Base-by-base conservation (phyloP, 2,329 filamentous ascomycete species). In the Septoria petroselini region DNA sequence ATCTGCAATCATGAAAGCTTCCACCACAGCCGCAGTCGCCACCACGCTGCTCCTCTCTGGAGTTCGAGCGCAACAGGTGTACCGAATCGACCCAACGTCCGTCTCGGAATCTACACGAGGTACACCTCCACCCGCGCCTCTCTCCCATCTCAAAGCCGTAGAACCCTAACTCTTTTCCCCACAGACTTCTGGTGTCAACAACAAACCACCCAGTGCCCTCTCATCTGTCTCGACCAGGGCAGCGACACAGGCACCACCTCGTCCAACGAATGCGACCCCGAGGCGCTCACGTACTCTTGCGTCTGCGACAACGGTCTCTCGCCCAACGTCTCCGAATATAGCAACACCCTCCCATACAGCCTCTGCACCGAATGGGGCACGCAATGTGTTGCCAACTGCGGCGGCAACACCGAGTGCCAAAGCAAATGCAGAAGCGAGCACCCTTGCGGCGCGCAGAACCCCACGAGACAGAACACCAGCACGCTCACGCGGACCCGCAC, bases 281-380 rank as follows among this genome's bases (percentile, higher is more conserved):
- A 85, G 30, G 37, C 74, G 15, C 76, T 91, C 41, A 76, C 72
- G n/a, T 91, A 85, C 71, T 74, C 76, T 56, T 93, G 87, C 68
- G 74, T 88, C 60, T 93, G 87, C 73, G 76, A 77, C 55, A 76
- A 85, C 65, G 79, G 80, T 65, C 67, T 77, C 54, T 71, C 78
- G 44, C 87, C 87, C 59, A 90, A 91, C 71, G 71, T 88, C 41
- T 81, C 84, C 63, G 78, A 91, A 70, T 93, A 85, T 77, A 84
- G 83, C 15, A 77, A 88, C 60, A 91, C 87, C 1, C 75, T 93
- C 19, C 87, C 88, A 27, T 91, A 82, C 77, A 88, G 83, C 72
- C 77, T 83, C 61, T 93, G 87, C 78, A 77, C 76, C 39, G 77
- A 85, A 70, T 88, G 79, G 77, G 84, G 81, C 61, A 81, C 73